Percentiles rank a stretch among this genome's conserved stretches.
phyloP scores from a whole-genome alignment of 768 basidiomycete genomes.

The Hygrocybe punicea region DNA sequence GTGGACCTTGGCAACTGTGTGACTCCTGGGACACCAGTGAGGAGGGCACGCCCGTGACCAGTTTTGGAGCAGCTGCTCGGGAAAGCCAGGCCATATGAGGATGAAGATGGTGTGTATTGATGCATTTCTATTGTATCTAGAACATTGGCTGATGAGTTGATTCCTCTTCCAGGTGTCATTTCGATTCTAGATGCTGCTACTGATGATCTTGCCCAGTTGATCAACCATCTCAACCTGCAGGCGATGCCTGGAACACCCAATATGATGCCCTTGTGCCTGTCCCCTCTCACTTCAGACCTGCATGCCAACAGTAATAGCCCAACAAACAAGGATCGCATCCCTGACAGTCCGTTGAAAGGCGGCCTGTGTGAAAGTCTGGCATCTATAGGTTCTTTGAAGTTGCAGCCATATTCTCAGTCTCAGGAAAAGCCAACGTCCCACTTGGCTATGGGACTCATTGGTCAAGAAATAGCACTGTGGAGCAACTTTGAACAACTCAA shows the following conservation, averaged over 20 bases:
- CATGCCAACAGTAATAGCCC: constrained; percentile 33
- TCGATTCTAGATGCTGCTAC: constrained; percentile 78
- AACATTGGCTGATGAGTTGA: constrained; percentile 2
- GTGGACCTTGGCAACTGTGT: constrained; percentile 37
- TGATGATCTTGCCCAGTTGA: constrained; percentile 71
- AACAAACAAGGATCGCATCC: constrained; percentile 21
- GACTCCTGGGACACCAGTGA: constrained; percentile 38
- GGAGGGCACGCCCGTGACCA: constrained; percentile 52
- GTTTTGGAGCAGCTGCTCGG: constrained; percentile 62
- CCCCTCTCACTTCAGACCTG: constrained; percentile 22
- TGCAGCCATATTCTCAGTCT: constrained; percentile 39
- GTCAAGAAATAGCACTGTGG: constrained; percentile 17
- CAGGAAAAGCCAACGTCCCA: constrained; percentile 10
- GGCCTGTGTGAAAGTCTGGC: constrained; percentile 35
- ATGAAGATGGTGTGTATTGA: constrained; percentile 43
- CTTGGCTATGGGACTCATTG: constrained; percentile 14
- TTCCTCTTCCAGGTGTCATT: constrained; percentile 46
- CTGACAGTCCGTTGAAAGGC: constrained; percentile 40
- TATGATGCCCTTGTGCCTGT: constrained; percentile 42
- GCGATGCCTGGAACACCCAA: constrained; percentile 65
- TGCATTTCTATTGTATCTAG: neutral
- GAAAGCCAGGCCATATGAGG: constrained; percentile 48
- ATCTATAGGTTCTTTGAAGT: constrained; percentile 44
- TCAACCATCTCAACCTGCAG: constrained; percentile 77
- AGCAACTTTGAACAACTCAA: constrained; percentile 3